A percentile compares a stretch with the other conserved stretches of the same genome.
These are phyloP conservation scores for Populus deltoides DNA, from an alignment of 345 rosid species.

Conservation along the genomic window DNA sequence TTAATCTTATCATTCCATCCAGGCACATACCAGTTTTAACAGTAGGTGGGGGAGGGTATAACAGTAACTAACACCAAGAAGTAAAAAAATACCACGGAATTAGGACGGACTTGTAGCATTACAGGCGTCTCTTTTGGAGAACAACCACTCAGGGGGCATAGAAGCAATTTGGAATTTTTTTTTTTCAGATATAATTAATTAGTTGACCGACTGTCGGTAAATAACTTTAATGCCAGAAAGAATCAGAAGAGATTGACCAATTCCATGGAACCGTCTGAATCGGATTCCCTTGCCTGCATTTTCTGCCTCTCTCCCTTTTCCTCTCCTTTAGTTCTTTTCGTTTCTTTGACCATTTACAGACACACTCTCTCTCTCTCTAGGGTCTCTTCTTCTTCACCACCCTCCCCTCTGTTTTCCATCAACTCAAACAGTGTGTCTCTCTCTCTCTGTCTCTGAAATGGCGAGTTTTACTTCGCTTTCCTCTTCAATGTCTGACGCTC, in stretches of 20 bases:
- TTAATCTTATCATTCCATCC: background rate
- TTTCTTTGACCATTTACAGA: constrained; percentile 47
- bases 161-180: background rate
- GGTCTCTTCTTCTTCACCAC: constrained; percentile 23
- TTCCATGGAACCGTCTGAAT: constrained; percentile 32
- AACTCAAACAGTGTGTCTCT: background rate
- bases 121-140: background rate
- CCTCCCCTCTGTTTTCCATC: background rate
- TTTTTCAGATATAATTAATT: background rate
- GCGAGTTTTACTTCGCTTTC: constrained; percentile 28
- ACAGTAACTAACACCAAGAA: background rate
- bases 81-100: background rate
- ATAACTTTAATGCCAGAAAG: background rate
- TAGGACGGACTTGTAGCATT: background rate
- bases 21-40: too few relatives aligned
- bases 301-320: constrained; percentile 15
- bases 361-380: background rate
- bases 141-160: background rate
- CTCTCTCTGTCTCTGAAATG: background rate
- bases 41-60: too few relatives aligned
- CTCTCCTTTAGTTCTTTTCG: constrained; percentile 19
- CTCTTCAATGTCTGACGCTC: constrained; percentile 20
- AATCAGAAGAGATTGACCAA: constrained; percentile 7
- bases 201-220: background rate
- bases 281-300: constrained; percentile 20